phyloP scores from a whole-genome alignment of 768 basidiomycete species.

The Hysterangium stoloniferum region DNA sequence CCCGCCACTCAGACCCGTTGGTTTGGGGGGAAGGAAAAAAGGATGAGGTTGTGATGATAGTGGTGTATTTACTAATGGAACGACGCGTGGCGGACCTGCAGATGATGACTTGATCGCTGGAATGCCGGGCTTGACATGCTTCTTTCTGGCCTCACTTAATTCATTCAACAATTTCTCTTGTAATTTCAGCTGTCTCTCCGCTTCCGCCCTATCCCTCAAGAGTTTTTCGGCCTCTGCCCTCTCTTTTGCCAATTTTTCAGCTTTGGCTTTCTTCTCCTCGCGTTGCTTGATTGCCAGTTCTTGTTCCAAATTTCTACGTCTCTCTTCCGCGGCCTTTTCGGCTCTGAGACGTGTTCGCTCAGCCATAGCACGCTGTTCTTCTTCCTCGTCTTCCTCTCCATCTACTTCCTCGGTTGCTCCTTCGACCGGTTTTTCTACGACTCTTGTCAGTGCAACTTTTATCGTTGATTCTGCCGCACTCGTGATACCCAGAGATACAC shows the following conservation, averaged over 20 bases:
- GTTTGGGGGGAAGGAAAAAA: not conserved
- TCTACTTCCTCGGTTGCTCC: not conserved
- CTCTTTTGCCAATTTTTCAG: not conserved
- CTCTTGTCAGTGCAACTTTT: not conserved
- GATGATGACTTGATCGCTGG: too few species aligned
- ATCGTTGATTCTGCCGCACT: not conserved
- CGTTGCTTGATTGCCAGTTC: not conserved
- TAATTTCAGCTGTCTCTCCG: not conserved
- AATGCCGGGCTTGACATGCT: not conserved
- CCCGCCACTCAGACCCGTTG: too few species aligned
- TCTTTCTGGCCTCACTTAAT: not conserved
- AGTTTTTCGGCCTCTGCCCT: not conserved
- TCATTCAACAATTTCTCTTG: not conserved
- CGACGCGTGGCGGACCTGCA: not conserved
- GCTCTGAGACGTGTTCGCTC: not conserved
- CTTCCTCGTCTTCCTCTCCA: not conserved
- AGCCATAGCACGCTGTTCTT: not conserved
- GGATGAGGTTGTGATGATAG: not conserved
- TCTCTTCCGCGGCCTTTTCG: not conserved
- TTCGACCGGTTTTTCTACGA: not conserved
- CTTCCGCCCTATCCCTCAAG: not conserved
- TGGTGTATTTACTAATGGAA: too few species aligned
- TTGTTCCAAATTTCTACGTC: not conserved
- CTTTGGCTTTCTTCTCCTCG: not conserved
- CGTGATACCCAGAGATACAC: not conserved